Evolutionary conservation across 2,329 filamentous ascomycete species (phyloP).

Genomic region (Leptographium wingfieldii): DNA sequence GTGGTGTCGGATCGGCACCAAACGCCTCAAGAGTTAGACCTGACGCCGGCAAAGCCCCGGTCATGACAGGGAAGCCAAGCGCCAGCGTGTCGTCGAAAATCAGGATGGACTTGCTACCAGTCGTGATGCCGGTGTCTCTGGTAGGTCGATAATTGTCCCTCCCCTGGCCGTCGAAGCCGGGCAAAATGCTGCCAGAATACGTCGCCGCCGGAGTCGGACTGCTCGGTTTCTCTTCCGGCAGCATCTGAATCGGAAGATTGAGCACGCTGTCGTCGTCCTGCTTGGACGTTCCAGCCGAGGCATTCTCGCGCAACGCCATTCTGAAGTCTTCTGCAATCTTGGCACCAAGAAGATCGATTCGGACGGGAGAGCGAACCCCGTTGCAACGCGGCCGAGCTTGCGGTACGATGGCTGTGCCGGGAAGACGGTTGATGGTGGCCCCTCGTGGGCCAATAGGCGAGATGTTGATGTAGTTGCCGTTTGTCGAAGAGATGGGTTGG

Average conservation of each 20-base stretch:
- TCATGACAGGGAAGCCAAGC: slow-evolving; percentile 37
- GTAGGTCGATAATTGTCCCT: slow-evolving; percentile 23
- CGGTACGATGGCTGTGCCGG: slow-evolving; percentile 48
- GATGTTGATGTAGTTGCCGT: slow-evolving; percentile 36
- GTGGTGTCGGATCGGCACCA: slow-evolving; percentile 44
- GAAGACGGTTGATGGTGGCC: slow-evolving; percentile 44
- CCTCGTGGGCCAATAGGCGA: slow-evolving; percentile 37
- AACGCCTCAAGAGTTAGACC: slow-evolving; percentile 40
- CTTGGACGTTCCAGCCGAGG: slow-evolving; percentile 13
- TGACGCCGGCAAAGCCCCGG: slow-evolving; percentile 30
- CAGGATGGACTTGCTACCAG: slow-evolving; percentile 79
- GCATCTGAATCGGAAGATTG: slow-evolving; percentile 1
- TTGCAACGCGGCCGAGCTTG: slow-evolving; percentile 33
- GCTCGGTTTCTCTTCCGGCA: slow-evolving; percentile 16
- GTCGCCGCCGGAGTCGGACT: slow-evolving; percentile 19
- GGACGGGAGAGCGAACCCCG: slow-evolving; percentile 39
- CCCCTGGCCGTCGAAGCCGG: background rate
- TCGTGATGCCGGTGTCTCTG: slow-evolving; percentile 51
- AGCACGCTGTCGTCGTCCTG: background rate
- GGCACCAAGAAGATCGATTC: slow-evolving; percentile 74
- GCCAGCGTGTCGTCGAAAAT: slow-evolving; percentile 62
- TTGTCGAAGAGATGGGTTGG: slow-evolving; percentile 29
- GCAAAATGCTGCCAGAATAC: slow-evolving; percentile 27
- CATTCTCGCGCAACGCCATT: slow-evolving; percentile 56
- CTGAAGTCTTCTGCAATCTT: slow-evolving; percentile 69